Percentiles rank a stretch among this genome's conserved stretches.
Conservation (phyloP, 352 stramenopile species). For the Phytophthora ohioensis region DNA sequence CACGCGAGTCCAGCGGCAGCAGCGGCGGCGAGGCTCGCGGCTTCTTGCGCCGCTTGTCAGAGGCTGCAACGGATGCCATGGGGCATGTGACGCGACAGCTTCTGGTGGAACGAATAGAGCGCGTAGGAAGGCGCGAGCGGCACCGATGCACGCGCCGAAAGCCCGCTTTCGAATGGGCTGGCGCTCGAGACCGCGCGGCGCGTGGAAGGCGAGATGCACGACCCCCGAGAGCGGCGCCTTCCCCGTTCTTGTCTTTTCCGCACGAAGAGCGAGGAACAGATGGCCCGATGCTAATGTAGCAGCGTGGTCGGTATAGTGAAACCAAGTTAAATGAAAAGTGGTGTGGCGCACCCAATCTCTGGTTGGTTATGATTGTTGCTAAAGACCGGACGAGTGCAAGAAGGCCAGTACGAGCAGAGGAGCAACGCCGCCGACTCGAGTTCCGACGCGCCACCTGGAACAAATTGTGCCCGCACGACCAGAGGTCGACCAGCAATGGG, state of each 20-base stretch:
- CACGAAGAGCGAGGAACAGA: conserved; percentile 11
- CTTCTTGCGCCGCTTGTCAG: conserved; percentile 25
- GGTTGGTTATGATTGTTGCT: conserved; percentile 14
- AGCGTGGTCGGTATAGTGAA: conserved; percentile 7
- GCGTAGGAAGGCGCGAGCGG: background rate
- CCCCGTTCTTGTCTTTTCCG: conserved; percentile 30
- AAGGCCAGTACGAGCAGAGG: conserved; percentile 16
- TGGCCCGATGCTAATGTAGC: background rate
- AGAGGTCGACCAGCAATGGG: conserved; percentile 21
- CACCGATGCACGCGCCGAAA: background rate
- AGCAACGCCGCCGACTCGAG: conserved; percentile 1
- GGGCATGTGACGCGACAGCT: conserved; percentile 20
- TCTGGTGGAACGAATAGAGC: background rate
- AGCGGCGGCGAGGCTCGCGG: conserved; percentile 9
- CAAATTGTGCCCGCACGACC: conserved; percentile 19
- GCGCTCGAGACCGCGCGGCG: background rate
- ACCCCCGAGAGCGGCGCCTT: conserved; percentile 16
- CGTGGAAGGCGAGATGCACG: conserved; percentile 18
- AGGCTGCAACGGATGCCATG: conserved; percentile 18
- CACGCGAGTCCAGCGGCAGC: conserved; percentile 9
- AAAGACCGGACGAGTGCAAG: conserved; percentile 11
- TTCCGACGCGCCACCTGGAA: conserved; percentile 32
- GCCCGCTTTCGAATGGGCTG: background rate
- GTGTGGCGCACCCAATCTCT: conserved; percentile 7
- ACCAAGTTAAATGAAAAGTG: conserved; percentile 1